Percentiles rank a stretch among this genome's conserved stretches.
Conservation (phyloP, 805 yeast species). For the Saturnispora kantuleensis region DNA sequence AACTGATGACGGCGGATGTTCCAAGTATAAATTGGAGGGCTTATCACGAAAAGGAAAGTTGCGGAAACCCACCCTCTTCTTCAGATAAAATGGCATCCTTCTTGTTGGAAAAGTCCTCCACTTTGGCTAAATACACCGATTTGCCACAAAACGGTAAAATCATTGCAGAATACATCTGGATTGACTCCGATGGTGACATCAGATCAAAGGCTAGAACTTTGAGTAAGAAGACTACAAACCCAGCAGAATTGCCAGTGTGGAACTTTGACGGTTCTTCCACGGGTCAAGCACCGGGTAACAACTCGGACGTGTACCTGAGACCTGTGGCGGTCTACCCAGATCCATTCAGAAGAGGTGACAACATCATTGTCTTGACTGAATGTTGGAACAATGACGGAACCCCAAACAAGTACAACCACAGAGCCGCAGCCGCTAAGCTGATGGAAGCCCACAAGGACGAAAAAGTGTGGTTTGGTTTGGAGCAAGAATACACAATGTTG, state of each 20-base stretch:
- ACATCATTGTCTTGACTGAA: slow-evolving; percentile 89
- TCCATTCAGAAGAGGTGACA: slow-evolving; percentile 97
- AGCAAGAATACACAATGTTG: slow-evolving; percentile 96
- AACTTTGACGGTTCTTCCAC: slow-evolving; percentile 99
- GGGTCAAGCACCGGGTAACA: slow-evolving; percentile 96
- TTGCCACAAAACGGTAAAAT: slow-evolving; percentile 79
- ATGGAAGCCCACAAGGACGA: slow-evolving; percentile 84
- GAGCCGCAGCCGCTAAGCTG: slow-evolving; percentile 92
- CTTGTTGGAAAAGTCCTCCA: slow-evolving; percentile 57
- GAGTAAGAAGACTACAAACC: slow-evolving; percentile 49
- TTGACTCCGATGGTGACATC: slow-evolving; percentile 81
- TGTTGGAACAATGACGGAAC: slow-evolving; percentile 99
- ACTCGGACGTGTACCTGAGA: slow-evolving; percentile 89
- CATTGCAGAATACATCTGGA: slow-evolving; percentile 97
- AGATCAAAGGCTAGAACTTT: slow-evolving; percentile 95
- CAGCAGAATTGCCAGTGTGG: slow-evolving; percentile 96
- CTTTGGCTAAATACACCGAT: slow-evolving; percentile 72
- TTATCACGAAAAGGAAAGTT: not conserved
- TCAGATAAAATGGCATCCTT: slow-evolving; percentile 8
- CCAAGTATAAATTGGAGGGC: not conserved
- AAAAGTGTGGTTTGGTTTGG: slow-evolving; percentile 94
- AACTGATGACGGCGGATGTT: not conserved
- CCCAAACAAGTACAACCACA: slow-evolving; percentile 97
- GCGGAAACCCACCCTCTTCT: not conserved
- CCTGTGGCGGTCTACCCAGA: slow-evolving; percentile 95